A percentile compares a stretch with the other conserved stretches of the same genome.
phyloP scores from a whole-genome alignment of 192 early-diverging fungal genomes.

The Gryganskiella cystojenkinii region DNA sequence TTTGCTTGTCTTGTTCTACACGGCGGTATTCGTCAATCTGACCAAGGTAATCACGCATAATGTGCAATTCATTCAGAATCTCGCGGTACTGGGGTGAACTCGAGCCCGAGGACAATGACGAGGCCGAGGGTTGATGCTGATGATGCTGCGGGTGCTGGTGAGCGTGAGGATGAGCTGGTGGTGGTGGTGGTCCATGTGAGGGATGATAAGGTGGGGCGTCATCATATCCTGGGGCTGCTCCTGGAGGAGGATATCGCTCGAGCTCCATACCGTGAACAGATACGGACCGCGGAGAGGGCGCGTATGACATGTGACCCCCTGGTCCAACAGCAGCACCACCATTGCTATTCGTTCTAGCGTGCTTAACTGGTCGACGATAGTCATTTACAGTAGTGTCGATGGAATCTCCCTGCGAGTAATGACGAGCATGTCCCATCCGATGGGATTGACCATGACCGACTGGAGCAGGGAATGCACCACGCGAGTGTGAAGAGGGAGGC shows the following conservation, averaged over 20 bases:
- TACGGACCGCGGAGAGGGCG: not conserved
- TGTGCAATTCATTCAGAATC: conserved; percentile 22
- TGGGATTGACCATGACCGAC: not conserved
- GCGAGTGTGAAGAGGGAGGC: conserved; percentile 4
- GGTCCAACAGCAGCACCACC: conserved; percentile 4
- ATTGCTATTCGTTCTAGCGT: conserved; percentile 33
- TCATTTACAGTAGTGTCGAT: conserved; percentile 2
- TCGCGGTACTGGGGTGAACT: conserved; percentile 29
- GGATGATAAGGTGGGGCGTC: too few species aligned
- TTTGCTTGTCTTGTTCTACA: conserved; percentile 24
- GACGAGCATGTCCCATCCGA: conserved; percentile 5
- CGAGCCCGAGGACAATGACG: not conserved
- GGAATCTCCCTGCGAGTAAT: conserved; percentile 13
- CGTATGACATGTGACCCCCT: not conserved
- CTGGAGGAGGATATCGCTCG: too few species aligned
- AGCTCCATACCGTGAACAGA: not conserved
- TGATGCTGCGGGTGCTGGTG: not conserved
- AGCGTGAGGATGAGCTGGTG: not conserved
- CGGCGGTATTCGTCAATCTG: conserved; percentile 36
- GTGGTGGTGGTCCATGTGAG: too few species aligned
- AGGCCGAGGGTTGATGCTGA: not conserved
- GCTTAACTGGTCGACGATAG: conserved; percentile 33
- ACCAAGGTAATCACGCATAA: conserved; percentile 25
- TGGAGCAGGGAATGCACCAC: not conserved
- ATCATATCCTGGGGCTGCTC: too few species aligned